These are phyloP conservation scores for Annulohypoxylon moriforme DNA, from an alignment of 495 filamentous ascomycete genomes.

Conservation along the genomic window DNA sequence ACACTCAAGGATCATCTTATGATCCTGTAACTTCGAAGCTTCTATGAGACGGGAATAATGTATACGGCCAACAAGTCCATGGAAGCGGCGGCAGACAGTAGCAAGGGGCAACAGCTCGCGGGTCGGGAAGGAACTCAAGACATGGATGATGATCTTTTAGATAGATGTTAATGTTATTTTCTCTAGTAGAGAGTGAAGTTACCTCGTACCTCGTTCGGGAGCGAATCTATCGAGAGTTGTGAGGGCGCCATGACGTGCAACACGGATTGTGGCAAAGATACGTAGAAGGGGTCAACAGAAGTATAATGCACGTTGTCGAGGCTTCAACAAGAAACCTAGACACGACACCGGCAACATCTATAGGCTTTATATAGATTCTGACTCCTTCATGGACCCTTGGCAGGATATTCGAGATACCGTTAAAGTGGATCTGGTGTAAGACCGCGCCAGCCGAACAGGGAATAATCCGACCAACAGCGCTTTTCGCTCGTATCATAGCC, in stretches of 20 bases:
- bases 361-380: constrained; percentile 36
- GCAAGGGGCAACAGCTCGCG: constrained; percentile 68
- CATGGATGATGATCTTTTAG: constrained; percentile 72
- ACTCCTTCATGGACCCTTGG: constrained; percentile 11
- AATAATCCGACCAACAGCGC: not conserved
- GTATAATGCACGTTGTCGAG: constrained; percentile 43
- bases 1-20: constrained; percentile 79
- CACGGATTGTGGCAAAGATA: constrained; percentile 47
- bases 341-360: constrained; percentile 1
- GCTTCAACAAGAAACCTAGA: constrained; percentile 10
- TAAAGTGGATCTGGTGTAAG: constrained; percentile 30
- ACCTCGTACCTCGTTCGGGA: constrained; percentile 59
- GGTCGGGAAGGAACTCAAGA: constrained; percentile 71
- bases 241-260: constrained; percentile 46
- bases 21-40: constrained; percentile 66
- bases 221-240: constrained; percentile 48
- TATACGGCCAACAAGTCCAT: constrained; percentile 73
- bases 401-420: constrained; percentile 12
- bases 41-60: constrained; percentile 71
- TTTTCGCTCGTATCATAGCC: constrained; percentile 7
- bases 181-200: not conserved
- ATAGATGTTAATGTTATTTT: constrained; percentile 25
- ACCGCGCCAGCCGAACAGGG: not conserved
- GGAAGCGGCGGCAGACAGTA: constrained; percentile 72
- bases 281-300: constrained; percentile 42